Evolutionary conservation across 2,329 filamentous ascomycete species (phyloP).

Genomic region (Exutisphaerella laricina): DNA sequence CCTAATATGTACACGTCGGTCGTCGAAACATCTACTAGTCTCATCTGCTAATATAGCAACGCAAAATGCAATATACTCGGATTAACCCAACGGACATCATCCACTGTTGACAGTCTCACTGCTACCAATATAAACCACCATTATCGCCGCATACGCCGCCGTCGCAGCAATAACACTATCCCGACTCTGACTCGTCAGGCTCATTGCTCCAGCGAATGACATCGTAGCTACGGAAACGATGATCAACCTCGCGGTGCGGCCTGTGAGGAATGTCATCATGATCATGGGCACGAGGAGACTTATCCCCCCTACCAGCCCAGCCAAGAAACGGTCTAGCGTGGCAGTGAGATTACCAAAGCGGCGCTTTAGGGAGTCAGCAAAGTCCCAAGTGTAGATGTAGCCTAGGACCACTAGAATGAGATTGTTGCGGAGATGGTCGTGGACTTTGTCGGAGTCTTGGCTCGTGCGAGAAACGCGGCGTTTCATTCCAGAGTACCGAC

Average conservation of each 20-base stretch:
- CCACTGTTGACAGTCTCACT: background rate
- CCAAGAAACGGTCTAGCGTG: constrained; percentile 8
- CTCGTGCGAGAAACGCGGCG: constrained; percentile 3
- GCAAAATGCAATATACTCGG: no score
- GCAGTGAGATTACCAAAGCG: constrained; percentile 9
- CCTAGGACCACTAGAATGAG: constrained; percentile 9
- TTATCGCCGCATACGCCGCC: constrained; percentile 13
- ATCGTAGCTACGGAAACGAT: constrained; percentile 12
- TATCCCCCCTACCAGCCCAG: constrained; percentile 5
- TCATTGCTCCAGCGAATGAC: constrained; percentile 6
- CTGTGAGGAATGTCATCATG: constrained; percentile 10
- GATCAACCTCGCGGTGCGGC: constrained; percentile 8
- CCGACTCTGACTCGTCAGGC: constrained; percentile 3
- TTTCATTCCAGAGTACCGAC: constrained; percentile 2
- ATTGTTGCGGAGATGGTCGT: constrained; percentile 9
- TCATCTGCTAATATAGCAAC: no score
- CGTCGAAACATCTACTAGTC: no score
- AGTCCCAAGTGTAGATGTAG: constrained; percentile 11
- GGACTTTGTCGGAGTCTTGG: constrained; percentile 8
- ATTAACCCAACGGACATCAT: no score
- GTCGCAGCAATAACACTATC: constrained; percentile 10
- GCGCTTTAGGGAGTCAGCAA: constrained; percentile 8
- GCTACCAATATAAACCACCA: constrained; percentile 15
- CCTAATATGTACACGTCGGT: no score
- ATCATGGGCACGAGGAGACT: constrained; percentile 13